Evolutionary conservation across 2,329 filamentous ascomycete species (phyloP).

Genomic region (Calonectria pseudoturangicola): DNA sequence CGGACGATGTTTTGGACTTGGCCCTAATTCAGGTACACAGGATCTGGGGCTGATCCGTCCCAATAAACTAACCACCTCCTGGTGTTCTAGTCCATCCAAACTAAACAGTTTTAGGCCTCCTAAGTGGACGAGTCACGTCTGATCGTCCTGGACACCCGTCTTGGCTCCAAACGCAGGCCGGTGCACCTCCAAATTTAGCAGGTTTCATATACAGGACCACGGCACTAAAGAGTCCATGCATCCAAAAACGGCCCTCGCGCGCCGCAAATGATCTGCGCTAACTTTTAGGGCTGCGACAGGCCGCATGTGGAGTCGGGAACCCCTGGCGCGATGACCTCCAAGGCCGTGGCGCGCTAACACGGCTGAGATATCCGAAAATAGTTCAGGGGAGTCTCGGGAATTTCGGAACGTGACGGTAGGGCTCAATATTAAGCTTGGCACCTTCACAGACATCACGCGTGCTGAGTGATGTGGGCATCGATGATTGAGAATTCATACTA

Average conservation of each 20-base stretch:
- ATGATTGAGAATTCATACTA: no score
- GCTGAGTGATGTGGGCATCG: no score
- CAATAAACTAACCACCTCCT: neutral
- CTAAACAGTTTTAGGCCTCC: neutral
- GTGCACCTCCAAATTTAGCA: constrained; percentile 6
- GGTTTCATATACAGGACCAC: neutral
- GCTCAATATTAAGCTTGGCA: no score
- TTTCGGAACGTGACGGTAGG: no score
- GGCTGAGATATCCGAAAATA: constrained; percentile 19
- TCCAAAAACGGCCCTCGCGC: neutral
- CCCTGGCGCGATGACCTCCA: constrained; percentile 1
- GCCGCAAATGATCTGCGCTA: constrained; percentile 19
- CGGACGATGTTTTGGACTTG: constrained; percentile 9
- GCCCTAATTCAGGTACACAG: neutral
- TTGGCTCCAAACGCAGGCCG: constrained; percentile 15
- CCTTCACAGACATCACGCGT: no score
- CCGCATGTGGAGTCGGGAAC: neutral
- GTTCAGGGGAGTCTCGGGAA: no score
- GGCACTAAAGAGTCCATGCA: neutral
- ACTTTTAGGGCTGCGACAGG: neutral
- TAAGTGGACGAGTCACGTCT: neutral
- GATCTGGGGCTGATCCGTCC: constrained; percentile 1
- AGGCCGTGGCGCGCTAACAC: neutral
- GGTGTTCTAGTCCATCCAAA: neutral
- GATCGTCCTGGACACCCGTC: neutral